Conservation (phyloP, 257 asterid genomes). For the Rehmannia glutinosa region DNA sequence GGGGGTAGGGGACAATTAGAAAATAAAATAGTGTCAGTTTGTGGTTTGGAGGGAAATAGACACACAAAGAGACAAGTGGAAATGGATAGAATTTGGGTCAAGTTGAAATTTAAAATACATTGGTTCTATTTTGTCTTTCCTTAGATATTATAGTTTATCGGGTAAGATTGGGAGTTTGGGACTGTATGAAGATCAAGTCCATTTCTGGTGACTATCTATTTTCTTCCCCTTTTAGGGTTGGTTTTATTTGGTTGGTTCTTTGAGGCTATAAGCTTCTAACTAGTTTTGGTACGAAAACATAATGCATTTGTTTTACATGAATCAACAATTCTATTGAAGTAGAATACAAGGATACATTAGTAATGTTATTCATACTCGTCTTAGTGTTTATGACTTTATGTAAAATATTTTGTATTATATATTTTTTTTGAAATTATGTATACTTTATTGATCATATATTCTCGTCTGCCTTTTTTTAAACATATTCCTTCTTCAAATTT, state of each 20-base stretch:
- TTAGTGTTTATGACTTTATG: too few species aligned
- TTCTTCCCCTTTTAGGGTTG: neutral
- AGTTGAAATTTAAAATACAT: neutral
- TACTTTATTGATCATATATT: too few species aligned
- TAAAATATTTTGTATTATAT: too few species aligned
- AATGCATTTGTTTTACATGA: too few species aligned
- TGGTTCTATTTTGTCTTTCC: constrained; percentile 1
- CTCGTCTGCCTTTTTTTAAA: too few species aligned
- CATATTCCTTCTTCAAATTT: too few species aligned
- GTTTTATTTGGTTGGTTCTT: neutral
- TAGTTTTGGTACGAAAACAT: too few species aligned
- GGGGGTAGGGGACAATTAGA: neutral
- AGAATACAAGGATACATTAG: too few species aligned
- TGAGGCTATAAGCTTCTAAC: neutral
- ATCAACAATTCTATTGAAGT: too few species aligned
- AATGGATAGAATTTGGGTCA: neutral
- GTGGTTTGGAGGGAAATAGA: neutral
- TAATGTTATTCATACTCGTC: too few species aligned
- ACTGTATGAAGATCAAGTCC: neutral
- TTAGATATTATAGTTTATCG: neutral
- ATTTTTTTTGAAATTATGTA: too few species aligned
- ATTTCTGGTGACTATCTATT: neutral
- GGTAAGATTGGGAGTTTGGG: neutral
- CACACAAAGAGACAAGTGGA: neutral
- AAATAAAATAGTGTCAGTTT: neutral